phyloP scores from a whole-genome alignment of 768 basidiomycete genomes.

The Suillus cothurnatus region DNA sequence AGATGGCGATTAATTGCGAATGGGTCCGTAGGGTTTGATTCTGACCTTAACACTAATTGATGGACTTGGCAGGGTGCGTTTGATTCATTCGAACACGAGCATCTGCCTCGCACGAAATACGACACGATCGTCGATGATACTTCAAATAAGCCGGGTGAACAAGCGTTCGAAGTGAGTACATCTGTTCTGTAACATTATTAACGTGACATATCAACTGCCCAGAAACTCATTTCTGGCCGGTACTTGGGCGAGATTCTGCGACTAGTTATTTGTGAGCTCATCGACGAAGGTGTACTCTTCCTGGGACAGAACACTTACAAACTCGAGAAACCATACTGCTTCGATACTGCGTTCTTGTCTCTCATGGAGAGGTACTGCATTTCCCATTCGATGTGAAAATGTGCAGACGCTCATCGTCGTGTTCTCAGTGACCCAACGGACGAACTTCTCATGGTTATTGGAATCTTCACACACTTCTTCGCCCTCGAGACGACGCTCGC shows the following conservation, averaged over 20 bases:
- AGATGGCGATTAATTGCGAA: conserved; percentile 98
- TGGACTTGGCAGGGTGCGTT: conserved; percentile 79
- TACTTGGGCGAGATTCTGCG: conserved; percentile 97
- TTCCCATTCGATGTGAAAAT: conserved; percentile 1
- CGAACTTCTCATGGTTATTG: conserved; percentile 94
- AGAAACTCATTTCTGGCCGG: conserved; percentile 96
- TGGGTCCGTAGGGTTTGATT: conserved; percentile 61
- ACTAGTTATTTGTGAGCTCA: conserved; percentile 92
- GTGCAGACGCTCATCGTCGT: conserved; percentile 4
- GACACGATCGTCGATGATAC: conserved; percentile 89
- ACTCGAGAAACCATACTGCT: conserved; percentile 87
- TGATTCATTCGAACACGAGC: conserved; percentile 93
- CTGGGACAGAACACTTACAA: conserved; percentile 99
- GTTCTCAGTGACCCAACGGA: conserved; percentile 85
- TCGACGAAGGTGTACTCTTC: conserved; percentile 96
- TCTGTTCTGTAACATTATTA: not conserved
- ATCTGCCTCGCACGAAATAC: conserved; percentile 94
- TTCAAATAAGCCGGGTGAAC: conserved; percentile 96
- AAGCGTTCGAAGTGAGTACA: conserved; percentile 78
- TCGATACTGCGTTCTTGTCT: conserved; percentile 97
- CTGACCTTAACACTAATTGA: not conserved
- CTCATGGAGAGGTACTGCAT: conserved; percentile 84
- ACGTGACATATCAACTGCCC: not conserved
- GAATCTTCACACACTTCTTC: conserved; percentile 97
- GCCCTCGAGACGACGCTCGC: conserved; percentile 94